Conservation (phyloP, 1,284 basidiomycete genomes). For the Sporisorium iseilematis-ciliati region DNA sequence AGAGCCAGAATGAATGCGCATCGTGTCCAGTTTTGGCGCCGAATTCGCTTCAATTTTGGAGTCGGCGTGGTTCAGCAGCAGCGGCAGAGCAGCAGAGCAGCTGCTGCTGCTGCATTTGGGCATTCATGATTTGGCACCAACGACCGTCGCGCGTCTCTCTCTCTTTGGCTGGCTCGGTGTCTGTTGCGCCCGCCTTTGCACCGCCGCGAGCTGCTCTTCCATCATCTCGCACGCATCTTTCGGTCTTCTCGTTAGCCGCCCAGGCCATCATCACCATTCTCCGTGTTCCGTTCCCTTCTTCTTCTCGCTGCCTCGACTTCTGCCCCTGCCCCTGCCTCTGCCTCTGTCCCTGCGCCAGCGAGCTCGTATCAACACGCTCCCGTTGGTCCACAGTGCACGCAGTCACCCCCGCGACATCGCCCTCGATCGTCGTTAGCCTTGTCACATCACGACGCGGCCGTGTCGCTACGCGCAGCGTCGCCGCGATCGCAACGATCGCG, state of each 20-base stretch:
- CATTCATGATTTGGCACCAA: background rate
- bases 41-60: conserved; percentile 5
- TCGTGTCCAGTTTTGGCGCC: background rate
- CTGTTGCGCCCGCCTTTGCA: conserved; percentile 1
- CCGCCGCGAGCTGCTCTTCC: conserved; percentile 21
- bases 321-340: conserved; percentile 4
- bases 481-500: conserved; percentile 1
- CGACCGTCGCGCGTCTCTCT: conserved; percentile 29
- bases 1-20: background rate
- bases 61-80: conserved; percentile 10
- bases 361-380: background rate
- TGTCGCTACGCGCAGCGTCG: background rate
- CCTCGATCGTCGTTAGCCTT: background rate
- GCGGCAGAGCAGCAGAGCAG: too few relatives aligned
- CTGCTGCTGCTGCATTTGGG: background rate
- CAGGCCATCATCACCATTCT: conserved; percentile 10
- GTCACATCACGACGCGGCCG: background rate
- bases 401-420: conserved; percentile 5
- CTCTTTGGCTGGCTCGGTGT: conserved; percentile 7
- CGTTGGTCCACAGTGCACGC: conserved; percentile 5
- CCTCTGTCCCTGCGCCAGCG: conserved; percentile 5
- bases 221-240: conserved; percentile 36
- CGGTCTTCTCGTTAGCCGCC: conserved; percentile 42
- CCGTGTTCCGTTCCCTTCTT: conserved; percentile 5
- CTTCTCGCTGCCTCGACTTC: background rate